These are phyloP conservation scores for Dioscorea alata DNA, from an alignment of 106 monocot genomes.

Conservation along the genomic window DNA sequence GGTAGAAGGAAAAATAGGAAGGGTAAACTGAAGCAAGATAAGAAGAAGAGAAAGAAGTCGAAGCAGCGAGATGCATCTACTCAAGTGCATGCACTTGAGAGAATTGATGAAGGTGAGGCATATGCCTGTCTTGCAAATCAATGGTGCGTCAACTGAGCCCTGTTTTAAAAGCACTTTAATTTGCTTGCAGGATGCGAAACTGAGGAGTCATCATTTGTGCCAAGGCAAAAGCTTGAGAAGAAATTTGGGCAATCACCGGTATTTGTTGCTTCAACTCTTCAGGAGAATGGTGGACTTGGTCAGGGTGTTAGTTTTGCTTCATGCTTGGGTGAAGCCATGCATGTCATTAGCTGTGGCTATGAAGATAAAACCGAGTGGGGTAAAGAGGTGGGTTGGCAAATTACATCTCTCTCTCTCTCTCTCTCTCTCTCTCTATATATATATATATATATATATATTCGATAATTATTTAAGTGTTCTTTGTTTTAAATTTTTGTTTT, in stretches of 20 bases:
- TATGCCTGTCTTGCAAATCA: background rate
- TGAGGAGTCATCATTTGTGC: constrained; percentile 28
- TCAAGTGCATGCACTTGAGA: constrained; percentile 59
- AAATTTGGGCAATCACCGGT: constrained; percentile 79
- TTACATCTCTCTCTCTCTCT: too few species aligned
- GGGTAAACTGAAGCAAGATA: constrained; percentile 17
- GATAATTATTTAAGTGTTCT: background rate
- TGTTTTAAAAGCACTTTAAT: background rate
- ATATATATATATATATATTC: background rate
- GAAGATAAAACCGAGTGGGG: constrained; percentile 91
- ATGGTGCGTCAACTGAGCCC: background rate
- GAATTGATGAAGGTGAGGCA: constrained; percentile 30
- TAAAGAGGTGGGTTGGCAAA: constrained; percentile 48
- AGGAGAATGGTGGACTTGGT: constrained; percentile 34
- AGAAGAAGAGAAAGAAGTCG: constrained; percentile 31
- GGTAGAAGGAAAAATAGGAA: constrained; percentile 35
- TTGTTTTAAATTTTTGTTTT: constrained; percentile 3
- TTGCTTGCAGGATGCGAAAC: constrained; percentile 19
- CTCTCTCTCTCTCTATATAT: too few species aligned
- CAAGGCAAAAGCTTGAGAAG: constrained; percentile 57
- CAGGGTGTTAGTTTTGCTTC: constrained; percentile 17
- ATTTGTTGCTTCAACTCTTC: constrained; percentile 56
- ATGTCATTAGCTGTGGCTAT: constrained; percentile 78
- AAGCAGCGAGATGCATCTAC: constrained; percentile 48
- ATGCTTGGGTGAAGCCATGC: constrained; percentile 53